Base-by-base conservation (phyloP, 441 rosid species). In the Capsella rubella region DNA sequence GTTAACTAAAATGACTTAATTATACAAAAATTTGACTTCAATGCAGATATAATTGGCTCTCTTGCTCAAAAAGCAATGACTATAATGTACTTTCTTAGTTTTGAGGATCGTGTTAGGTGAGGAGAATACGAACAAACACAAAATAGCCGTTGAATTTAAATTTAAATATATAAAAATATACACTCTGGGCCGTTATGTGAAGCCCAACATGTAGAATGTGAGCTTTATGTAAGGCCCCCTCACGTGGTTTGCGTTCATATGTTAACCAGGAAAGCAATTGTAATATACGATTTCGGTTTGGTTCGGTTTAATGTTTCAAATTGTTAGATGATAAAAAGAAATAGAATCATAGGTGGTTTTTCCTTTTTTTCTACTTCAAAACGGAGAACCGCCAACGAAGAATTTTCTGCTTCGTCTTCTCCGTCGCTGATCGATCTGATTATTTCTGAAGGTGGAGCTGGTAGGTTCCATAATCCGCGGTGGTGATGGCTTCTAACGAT, bases 401-500 rank as follows among this genome's bases (percentile, higher is more conserved):
- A 16, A 35, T 58, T 27, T 28, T 56, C 61, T 54, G 31, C 59
- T 54, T 27, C 59, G 59, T 54, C 37, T n/a, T 31, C 62, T 57
- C 46, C 64, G 64, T 58, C 64, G 31, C 46, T 56, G 42, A 56
- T 56, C 46, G 13, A 57, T 54, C 46, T 37, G 9, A 8, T 18
- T 6, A 2, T 16, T 35, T 13, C 28, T 34, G 5, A 32, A 56
- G 59, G 39, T 37, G 10, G 60, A 74, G 68, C 51, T 75, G 8
- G 9, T 55, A 11, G 42, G 13, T 28, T 54, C 6, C n/a, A 35
- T 52, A 18, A 37, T 50, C 56, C 16, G 18, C 66, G 75, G 71
- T 61, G 72, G 51, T 68, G 75, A 59, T 90, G 96, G 87, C 89
- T 74, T 73, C 87, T 39, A 81, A 88, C 67, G 95, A 89, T 86